Evolutionary conservation across 192 early-diverging fungal genomes (phyloP), one percentile per base, ranked within the genome.

Genomic region (Phlyctochytrium arcticum): DNA sequence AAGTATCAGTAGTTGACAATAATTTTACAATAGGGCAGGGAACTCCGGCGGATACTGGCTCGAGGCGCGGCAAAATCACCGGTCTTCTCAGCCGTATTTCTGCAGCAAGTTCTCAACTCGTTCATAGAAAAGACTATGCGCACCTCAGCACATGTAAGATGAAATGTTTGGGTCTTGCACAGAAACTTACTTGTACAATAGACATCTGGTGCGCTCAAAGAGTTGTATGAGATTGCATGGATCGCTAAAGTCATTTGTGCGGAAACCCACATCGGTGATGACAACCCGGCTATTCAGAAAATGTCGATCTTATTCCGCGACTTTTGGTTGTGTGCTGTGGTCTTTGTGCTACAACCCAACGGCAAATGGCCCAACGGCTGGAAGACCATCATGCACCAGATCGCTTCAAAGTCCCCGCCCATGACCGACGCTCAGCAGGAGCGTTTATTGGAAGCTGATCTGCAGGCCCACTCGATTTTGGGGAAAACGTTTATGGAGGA

Each of bases 271-370:
- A 68, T 78, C 31, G 32, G 33, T 23, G 54, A 44, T 5, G 48
- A 62, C 27, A 37, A 65, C 31, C 5, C 35, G 6, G 27, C 36
- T 7, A 46, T 57, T 26, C n/a, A 24, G 3, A 90, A 91, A 58
- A 76, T 85, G 19, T 80, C 85, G 3, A 69, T 79, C 31, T 61
- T 89, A 27, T 94, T 94, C 77, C 83, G 95, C 47, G 92, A 92
- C 70, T 82, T 92, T 35, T 99, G 96, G 96, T 87, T 98, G 62
- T 88, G 91, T 53, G 80, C 89, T 54, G 87, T 92, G 3, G 69
- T 89, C 10, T 87, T 84, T 68, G 88, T 94, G 1, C 87, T 92
- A 53, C 76, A 88, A 32, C 80, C 85, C 8, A 84, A 90, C 32
- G 81, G 87, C 1, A 71, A 80, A 10, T 94, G 92, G 83, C 81